Conservation (phyloP, 208 protist species). For the Leishmania turanica region DNA sequence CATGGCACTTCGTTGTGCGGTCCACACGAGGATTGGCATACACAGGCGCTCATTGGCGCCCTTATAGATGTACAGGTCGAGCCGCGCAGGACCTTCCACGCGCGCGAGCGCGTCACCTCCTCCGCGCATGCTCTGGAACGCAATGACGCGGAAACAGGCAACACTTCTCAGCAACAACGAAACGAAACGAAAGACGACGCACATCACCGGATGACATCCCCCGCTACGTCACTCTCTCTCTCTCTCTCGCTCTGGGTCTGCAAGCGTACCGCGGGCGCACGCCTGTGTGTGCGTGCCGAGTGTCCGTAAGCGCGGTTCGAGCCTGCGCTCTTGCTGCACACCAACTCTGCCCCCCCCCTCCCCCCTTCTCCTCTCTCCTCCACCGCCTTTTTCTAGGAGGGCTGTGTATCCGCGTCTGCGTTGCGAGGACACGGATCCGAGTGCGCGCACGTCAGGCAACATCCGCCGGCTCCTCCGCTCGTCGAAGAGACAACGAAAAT, state of each 20-base stretch:
- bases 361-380: background rate
- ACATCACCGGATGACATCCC: background rate
- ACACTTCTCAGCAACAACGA: background rate
- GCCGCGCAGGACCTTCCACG: background rate
- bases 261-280: background rate
- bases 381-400: background rate
- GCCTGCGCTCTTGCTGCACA: background rate
- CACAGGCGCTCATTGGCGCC: background rate
- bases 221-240: background rate
- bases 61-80: background rate
- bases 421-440: background rate
- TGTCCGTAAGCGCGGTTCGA: background rate
- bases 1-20: background rate
- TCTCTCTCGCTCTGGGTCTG: background rate
- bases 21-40: background rate
- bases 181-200: background rate
- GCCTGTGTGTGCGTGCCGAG: background rate
- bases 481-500: constrained; percentile 18
- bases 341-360: background rate
- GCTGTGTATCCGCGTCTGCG: background rate
- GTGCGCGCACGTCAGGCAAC: background rate
- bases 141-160: background rate
- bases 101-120: background rate
- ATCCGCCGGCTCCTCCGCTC: background rate
- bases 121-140: background rate